Percentiles rank a stretch among this genome's conserved stretches.
These are phyloP conservation scores for Paecilomyces sp. DNA, from an alignment of 2,329 filamentous ascomycete species.

Conservation along the genomic window DNA sequence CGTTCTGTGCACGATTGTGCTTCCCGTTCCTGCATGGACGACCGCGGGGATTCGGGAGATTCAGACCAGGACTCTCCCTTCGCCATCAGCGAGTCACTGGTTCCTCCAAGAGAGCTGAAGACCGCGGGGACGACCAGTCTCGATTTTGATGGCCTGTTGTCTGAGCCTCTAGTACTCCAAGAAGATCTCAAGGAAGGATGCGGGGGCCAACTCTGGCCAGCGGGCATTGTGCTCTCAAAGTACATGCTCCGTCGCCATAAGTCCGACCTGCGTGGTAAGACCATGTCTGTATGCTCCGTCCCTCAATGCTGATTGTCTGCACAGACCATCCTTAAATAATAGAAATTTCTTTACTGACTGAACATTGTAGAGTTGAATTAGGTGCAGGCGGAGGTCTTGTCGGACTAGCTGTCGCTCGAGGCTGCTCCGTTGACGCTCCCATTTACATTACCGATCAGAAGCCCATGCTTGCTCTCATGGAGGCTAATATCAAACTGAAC, in stretches of 20 bases:
- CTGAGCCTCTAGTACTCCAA: slow-evolving; percentile 63
- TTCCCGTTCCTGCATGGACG: neutral
- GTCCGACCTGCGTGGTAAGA: slow-evolving; percentile 55
- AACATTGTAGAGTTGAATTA: slow-evolving; percentile 64
- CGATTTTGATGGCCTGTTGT: slow-evolving; percentile 67
- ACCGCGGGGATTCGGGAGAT: slow-evolving; percentile 11
- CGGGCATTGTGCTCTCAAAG: slow-evolving; percentile 78
- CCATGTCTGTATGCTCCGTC: slow-evolving; percentile 58
- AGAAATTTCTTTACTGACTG: neutral
- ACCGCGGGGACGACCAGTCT: slow-evolving; percentile 44
- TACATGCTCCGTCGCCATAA: slow-evolving; percentile 74
- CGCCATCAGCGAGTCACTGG: slow-evolving; percentile 48
- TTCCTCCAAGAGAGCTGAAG: slow-evolving; percentile 48
- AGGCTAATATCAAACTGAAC: slow-evolving; percentile 81
- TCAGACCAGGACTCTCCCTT: slow-evolving; percentile 24
- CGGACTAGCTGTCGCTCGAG: slow-evolving; percentile 54
- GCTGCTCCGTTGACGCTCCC: slow-evolving; percentile 47
- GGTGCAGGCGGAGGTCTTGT: slow-evolving; percentile 89
- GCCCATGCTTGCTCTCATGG: slow-evolving; percentile 79
- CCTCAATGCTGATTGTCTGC: neutral
- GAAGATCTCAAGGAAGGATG: slow-evolving; percentile 85
- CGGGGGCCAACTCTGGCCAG: slow-evolving; percentile 90
- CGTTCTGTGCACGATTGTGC: neutral
- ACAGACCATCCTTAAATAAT: neutral
- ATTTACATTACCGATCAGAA: slow-evolving; percentile 80